Conservation (phyloP, 768 basidiomycete species). For the Hygrocybe coccinea region DNA sequence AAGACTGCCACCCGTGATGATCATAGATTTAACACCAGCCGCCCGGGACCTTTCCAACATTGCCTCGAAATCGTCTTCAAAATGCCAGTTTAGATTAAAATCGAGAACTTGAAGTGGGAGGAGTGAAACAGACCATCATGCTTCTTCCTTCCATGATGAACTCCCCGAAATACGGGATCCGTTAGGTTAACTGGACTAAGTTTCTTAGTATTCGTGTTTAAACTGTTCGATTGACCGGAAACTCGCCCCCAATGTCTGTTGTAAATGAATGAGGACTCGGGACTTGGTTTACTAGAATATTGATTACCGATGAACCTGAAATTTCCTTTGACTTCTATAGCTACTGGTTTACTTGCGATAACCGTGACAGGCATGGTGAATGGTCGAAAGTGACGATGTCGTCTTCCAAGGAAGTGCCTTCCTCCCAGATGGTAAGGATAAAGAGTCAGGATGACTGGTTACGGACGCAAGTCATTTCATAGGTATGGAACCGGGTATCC, state of each 20-base stretch:
- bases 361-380: not conserved
- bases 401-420: too few species aligned
- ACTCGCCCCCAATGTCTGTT: constrained; percentile 2
- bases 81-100: not conserved
- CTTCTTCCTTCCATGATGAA: constrained; percentile 44
- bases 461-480: too few species aligned
- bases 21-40: constrained; percentile 64
- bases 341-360: not conserved
- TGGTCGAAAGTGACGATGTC: constrained; percentile 2
- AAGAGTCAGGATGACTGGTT: too few species aligned
- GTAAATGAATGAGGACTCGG: not conserved
- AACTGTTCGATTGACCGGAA: too few species aligned
- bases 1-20: constrained; percentile 73
- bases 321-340: not conserved
- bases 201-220: not conserved
- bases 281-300: too few species aligned
- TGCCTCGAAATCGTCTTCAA: constrained; percentile 55
- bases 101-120: too few species aligned
- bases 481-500: too few species aligned
- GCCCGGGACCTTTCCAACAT: constrained; percentile 51
- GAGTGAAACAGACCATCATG: constrained; percentile 40
- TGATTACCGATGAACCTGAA: not conserved
- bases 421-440: too few species aligned
- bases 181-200: constrained; percentile 31
- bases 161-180: constrained; percentile 53